A percentile compares a stretch with the other conserved stretches of the same genome.
Conservation (phyloP, 129 eudicot species). For the carrot (Daucus carota) region DNA sequence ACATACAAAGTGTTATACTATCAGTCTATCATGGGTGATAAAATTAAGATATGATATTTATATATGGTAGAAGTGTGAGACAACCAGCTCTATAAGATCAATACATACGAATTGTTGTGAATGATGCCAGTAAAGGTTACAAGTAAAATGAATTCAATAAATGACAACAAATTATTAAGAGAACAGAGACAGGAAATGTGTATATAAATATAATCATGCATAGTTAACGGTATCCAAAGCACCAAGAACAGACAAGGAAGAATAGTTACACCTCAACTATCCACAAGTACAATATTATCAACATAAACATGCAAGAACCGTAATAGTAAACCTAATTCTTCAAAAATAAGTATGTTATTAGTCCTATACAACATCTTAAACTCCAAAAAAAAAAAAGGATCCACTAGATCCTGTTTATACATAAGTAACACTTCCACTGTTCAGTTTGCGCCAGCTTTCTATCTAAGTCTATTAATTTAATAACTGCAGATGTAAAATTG, state of each 20-base stretch:
- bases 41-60: background rate
- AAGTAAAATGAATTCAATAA: background rate
- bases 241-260: background rate
- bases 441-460: background rate
- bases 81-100: background rate
- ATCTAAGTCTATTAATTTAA: background rate
- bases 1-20: background rate
- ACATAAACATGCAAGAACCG: background rate
- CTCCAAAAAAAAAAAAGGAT: background rate
- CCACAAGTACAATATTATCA: background rate
- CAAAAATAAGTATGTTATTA: background rate
- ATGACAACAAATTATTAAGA: background rate
- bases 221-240: background rate
- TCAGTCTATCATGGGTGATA: background rate
- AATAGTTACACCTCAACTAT: background rate
- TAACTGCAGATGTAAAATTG: background rate
- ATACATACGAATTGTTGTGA: background rate
- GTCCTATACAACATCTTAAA: background rate
- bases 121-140: background rate
- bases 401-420: background rate
- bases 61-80: background rate
- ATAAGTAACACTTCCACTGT: background rate
- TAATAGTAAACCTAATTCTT: background rate
- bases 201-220: background rate
- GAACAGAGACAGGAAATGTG: background rate